A percentile compares a stretch with the other conserved stretches of the same genome.
Conservation (phyloP, 768 basidiomycete species). For the Symmetrospora coprosmae region DNA sequence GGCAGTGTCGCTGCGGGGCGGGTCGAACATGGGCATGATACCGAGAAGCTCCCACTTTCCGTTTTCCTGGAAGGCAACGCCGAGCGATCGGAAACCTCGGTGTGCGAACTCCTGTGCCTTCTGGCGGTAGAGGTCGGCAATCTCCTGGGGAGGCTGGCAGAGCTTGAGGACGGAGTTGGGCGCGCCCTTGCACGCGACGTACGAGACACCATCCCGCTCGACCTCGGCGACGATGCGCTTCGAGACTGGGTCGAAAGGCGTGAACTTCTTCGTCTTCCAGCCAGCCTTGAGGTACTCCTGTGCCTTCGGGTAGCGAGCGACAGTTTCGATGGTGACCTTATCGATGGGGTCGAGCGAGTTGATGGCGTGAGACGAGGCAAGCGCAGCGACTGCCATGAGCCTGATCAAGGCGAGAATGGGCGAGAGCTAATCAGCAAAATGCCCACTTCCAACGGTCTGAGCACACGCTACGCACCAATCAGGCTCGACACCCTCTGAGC, state of each 20-base stretch:
- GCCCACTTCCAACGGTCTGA: no score
- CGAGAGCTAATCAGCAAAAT: no score
- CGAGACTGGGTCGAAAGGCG: slow-evolving; percentile 45
- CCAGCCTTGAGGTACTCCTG: slow-evolving; percentile 41
- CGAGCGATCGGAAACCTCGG: slow-evolving; percentile 43
- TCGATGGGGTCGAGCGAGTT: slow-evolving; percentile 44
- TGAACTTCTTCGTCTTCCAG: slow-evolving; percentile 43
- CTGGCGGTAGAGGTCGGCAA: slow-evolving; percentile 37
- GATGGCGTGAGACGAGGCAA: slow-evolving; percentile 44
- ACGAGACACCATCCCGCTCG: slow-evolving; percentile 41
- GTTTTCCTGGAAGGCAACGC: slow-evolving; percentile 43
- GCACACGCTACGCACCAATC: slow-evolving; percentile 36
- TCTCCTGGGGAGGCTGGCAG: slow-evolving; percentile 36
- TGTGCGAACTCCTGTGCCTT: slow-evolving; percentile 40
- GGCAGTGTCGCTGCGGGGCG: slow-evolving; percentile 42
- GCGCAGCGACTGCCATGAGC: slow-evolving; percentile 41
- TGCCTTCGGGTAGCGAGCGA: slow-evolving; percentile 42
- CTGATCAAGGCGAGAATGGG: background rate
- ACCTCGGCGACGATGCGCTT: slow-evolving; percentile 46
- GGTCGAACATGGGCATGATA: slow-evolving; percentile 43
- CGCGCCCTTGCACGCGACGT: slow-evolving; percentile 43
- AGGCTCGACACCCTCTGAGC: slow-evolving; percentile 35
- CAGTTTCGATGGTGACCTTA: slow-evolving; percentile 40
- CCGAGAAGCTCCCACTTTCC: slow-evolving; percentile 43
- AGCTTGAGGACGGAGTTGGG: slow-evolving; percentile 43